phyloP scores from a whole-genome alignment of 169 alveolate species.

The Theileria annulata region DNA sequence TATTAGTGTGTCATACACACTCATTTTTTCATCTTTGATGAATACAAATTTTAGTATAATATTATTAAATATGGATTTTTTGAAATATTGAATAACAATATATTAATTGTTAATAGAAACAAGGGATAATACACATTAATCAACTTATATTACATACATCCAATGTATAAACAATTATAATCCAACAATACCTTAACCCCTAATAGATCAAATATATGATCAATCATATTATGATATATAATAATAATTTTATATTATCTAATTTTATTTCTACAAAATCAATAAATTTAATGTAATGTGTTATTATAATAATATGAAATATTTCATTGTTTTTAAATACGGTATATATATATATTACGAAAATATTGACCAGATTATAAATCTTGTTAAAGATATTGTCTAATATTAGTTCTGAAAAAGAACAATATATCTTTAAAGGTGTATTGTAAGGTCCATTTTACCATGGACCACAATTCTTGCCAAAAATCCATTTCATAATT shows the following conservation, averaged over 20 bases:
- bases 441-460: neutral
- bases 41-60: too few species aligned
- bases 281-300: too few species aligned
- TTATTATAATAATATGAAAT: too few species aligned
- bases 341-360: too few species aligned
- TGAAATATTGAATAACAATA: neutral
- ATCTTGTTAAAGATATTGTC: neutral
- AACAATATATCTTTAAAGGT: neutral
- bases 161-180: neutral
- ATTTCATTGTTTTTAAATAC: too few species aligned
- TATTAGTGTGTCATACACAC: too few species aligned
- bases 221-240: neutral
- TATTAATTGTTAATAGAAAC: too few species aligned
- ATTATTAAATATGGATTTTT: too few species aligned
- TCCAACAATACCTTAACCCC: neutral
- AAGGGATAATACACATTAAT: neutral
- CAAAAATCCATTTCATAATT: neutral
- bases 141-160: neutral
- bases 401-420: neutral
- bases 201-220: neutral
- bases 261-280: too few species aligned
- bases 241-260: too few species aligned
- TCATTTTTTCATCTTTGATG: neutral
- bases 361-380: neutral
- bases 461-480: neutral